A percentile compares a stretch with the other conserved stretches of the same genome.
Conservation (phyloP, 2,329 filamentous ascomycete species). For the Chaetomiaceae sp. region DNA sequence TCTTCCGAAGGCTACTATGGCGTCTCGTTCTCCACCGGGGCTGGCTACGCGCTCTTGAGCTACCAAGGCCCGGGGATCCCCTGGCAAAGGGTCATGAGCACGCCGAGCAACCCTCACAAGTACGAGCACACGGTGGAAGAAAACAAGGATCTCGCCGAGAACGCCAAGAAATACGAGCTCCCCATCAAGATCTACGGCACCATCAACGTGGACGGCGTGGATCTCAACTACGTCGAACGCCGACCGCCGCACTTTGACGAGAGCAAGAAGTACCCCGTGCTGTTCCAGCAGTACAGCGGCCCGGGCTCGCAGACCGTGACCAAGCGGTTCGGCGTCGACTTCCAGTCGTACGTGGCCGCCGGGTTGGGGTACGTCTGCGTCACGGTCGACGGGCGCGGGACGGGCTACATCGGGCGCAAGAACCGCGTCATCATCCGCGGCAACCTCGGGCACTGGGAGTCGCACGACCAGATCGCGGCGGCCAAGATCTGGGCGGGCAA, state of each 20-base stretch:
- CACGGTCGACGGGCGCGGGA: slow-evolving; percentile 89
- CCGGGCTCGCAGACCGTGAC: slow-evolving; percentile 87
- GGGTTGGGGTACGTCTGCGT: slow-evolving; percentile 88
- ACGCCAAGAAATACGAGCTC: slow-evolving; percentile 71
- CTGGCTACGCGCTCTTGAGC: slow-evolving; percentile 77
- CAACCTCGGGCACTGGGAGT: slow-evolving; percentile 79
- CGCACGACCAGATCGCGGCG: slow-evolving; percentile 84
- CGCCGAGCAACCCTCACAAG: slow-evolving; percentile 60
- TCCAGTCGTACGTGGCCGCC: slow-evolving; percentile 83
- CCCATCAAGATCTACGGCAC: slow-evolving; percentile 80
- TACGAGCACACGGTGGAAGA: slow-evolving; percentile 73
- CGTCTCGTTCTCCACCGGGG: slow-evolving; percentile 77
- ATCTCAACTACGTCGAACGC: slow-evolving; percentile 71
- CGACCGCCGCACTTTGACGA: slow-evolving; percentile 84
- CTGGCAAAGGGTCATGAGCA: slow-evolving; percentile 86
- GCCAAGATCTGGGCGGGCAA: slow-evolving; percentile 79
- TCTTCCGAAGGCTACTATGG: slow-evolving; percentile 71
- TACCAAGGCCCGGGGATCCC: slow-evolving; percentile 83
- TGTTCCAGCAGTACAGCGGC: slow-evolving; percentile 93
- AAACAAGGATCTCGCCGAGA: slow-evolving; percentile 65
- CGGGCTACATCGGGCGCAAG: slow-evolving; percentile 81
- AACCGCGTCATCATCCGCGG: slow-evolving; percentile 77
- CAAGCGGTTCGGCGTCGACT: slow-evolving; percentile 78
- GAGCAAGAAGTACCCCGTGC: slow-evolving; percentile 82
- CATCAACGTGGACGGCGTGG: slow-evolving; percentile 75